Evolutionary conservation across 345 rosid genomes (phyloP).

Genomic region (Gynandropsis gynandra): DNA sequence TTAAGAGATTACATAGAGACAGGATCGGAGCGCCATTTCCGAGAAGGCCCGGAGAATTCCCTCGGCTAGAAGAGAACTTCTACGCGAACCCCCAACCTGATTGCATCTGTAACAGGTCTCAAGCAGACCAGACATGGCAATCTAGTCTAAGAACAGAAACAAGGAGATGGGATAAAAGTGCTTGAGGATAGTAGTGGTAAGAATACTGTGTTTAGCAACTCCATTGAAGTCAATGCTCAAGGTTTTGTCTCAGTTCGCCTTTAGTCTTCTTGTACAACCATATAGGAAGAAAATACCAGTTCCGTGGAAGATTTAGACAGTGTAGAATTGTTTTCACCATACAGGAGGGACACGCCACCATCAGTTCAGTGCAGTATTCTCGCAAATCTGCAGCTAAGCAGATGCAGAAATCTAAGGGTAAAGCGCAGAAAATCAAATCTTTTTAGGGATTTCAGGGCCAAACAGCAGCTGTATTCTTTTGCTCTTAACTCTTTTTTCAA

Average conservation of each 20-base stretch:
- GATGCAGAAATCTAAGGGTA: background rate
- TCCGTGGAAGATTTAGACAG: slow-evolving; percentile 15
- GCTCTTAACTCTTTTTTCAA: slow-evolving; percentile 8
- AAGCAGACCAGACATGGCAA: slow-evolving; percentile 18
- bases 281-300: slow-evolving; percentile 10
- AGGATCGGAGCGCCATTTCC: slow-evolving; percentile 72
- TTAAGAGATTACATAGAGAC: slow-evolving; percentile 47
- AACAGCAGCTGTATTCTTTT: background rate
- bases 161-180: slow-evolving; percentile 18
- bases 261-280: slow-evolving; percentile 19
- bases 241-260: too few relatives aligned
- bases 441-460: slow-evolving; percentile 1
- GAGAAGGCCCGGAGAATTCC: slow-evolving; percentile 54
- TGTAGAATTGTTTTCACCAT: slow-evolving; percentile 13
- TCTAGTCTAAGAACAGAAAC: slow-evolving; percentile 18
- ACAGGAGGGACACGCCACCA: slow-evolving; percentile 11
- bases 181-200: slow-evolving; percentile 16
- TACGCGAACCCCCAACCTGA: slow-evolving; percentile 89
- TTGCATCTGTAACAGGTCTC: slow-evolving; percentile 57
- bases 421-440: slow-evolving; percentile 1
- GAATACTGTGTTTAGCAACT: too few relatives aligned
- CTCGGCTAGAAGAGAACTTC: slow-evolving; percentile 83
- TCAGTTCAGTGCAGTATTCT: slow-evolving; percentile 8
- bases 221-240: too few relatives aligned
- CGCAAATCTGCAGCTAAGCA: slow-evolving; percentile 12